Base-by-base conservation (phyloP, 495 filamentous ascomycete genomes). In the Margaritispora aquatica region DNA sequence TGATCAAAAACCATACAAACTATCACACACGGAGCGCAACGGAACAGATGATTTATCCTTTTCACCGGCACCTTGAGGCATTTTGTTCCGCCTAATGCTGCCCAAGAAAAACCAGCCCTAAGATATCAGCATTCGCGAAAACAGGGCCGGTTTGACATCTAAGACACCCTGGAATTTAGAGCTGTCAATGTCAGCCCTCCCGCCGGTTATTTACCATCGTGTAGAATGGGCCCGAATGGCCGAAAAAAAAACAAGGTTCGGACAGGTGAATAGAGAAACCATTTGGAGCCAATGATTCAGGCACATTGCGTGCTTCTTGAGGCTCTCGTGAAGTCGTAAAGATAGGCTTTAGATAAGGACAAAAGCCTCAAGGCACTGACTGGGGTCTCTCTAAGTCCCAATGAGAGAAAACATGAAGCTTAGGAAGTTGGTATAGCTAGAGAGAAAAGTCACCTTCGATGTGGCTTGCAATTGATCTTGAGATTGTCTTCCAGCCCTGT, bases 281-380 rank as follows among this genome's bases (percentile, higher is more conserved):
- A n/a, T 38, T 44, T 26, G 15, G 2, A 57, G 27, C 59, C 59
- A 61, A 61, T 55, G 20, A 47, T 26, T 52, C 22, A 20, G 24
- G 22, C 59, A 61, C 59, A 61, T 57, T 61, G 51, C 23, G 17
- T 24, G 58, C 38, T 2, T 2, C 38, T 2, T 22, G 38, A 44
- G 38, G 4, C 38, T n/a, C 19, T n/a, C 15, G 10, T 44, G 19
- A 44, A 44, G 17, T 44, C n/a, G n/a, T n/a, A n/a, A n/a, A n/a
- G n/a, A n/a, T n/a, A n/a, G n/a, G n/a, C n/a, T n/a, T n/a, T n/a
- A n/a, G n/a, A n/a, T n/a, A n/a, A n/a, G n/a, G n/a, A n/a, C n/a
- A n/a, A n/a, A n/a, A n/a, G n/a, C n/a, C n/a, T n/a, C n/a, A n/a
- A n/a, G n/a, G n/a, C n/a, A n/a, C n/a, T n/a, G n/a, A n/a, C n/a